phyloP scores from a whole-genome alignment of 2,329 filamentous ascomycete genomes.

The Xylariomycetidae sp. region DNA sequence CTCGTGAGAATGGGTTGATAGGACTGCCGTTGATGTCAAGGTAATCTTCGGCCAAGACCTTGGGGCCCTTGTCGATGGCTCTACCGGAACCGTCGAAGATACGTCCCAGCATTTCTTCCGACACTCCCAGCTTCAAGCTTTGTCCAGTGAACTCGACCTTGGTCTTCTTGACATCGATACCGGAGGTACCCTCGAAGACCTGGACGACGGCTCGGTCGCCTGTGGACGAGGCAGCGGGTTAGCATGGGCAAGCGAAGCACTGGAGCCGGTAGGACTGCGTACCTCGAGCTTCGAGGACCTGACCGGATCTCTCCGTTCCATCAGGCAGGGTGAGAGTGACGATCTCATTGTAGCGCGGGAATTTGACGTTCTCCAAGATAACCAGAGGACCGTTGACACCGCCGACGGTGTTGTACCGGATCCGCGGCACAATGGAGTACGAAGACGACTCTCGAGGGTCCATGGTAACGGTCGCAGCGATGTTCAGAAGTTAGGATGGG shows the following conservation, averaged over 20 bases:
- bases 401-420: slow-evolving; percentile 97
- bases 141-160: slow-evolving; percentile 96
- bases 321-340: slow-evolving; percentile 92
- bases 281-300: slow-evolving; percentile 98
- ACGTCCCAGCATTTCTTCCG: slow-evolving; percentile 98
- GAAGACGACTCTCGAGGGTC: slow-evolving; percentile 55
- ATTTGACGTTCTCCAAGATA: slow-evolving; percentile 98
- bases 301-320: slow-evolving; percentile 87
- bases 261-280: slow-evolving; percentile 19
- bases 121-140: slow-evolving; percentile 97
- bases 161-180: slow-evolving; percentile 99
- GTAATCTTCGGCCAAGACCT: slow-evolving; percentile 96
- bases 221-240: slow-evolving; percentile 32
- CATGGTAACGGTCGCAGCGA: slow-evolving; percentile 20
- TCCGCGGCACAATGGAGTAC: slow-evolving; percentile 53
- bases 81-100: slow-evolving; percentile 97
- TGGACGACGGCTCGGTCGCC: slow-evolving; percentile 92
- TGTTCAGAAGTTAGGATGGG: slow-evolving; percentile 2
- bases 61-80: slow-evolving; percentile 97
- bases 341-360: slow-evolving; percentile 95
- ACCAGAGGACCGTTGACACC: slow-evolving; percentile 97
- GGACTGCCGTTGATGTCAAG: slow-evolving; percentile 98
- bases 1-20: slow-evolving; percentile 96
- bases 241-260: slow-evolving; percentile 8
- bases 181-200: slow-evolving; percentile 95